Evolutionary conservation across 768 basidiomycete genomes (phyloP), one percentile per base, ranked within the genome.

Genomic region (Clathrus columnatus): DNA sequence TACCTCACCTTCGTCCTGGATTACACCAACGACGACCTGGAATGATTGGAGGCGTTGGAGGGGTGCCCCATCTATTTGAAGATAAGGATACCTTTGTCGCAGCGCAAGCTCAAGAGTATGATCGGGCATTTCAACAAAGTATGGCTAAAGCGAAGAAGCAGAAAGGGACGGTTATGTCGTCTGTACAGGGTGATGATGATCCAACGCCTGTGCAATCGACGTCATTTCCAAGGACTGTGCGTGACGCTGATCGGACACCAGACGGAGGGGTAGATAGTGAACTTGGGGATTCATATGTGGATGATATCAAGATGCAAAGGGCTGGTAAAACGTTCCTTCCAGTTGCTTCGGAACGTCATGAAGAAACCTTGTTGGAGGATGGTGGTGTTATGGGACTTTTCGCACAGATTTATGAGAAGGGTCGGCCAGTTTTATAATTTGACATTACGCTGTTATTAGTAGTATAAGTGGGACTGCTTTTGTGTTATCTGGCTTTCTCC

Each of bases 311-410:
- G 72, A 64, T 54, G 54, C 72, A 53, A 73, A 61, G 51, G n/a
- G 57, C 50, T 6, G 75, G 62, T 68, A 76, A 49, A 65, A 59
- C 72, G 48, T 69, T 57, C 17, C 51, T 45, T n/a, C 46, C 70
- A 20, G 62, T 64, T 51, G 64, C 71, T 43, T 66, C 68, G 49
- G 71, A 76, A 47, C 44, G 27, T n/a, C 78, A 76, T 49, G 75
- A 74, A 14, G 74, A 79, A 42, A 84, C 85, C 23, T 74, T 69
- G 18, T 63, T 87, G 59, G 81, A 81, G 63, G 90, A 93, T 68
- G 88, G 80, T 0, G 92, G 93, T 17, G 84, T 96, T 60, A 70
- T 95, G 59, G 90, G 88, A 20, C 64, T 96, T 59, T 66, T 96
- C 62, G 85, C 89, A 43, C 85, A 94, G 73, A 93, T 96, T 50